Conservation (phyloP, 352 stramenopile genomes). For the Vaucheria bursata region DNA sequence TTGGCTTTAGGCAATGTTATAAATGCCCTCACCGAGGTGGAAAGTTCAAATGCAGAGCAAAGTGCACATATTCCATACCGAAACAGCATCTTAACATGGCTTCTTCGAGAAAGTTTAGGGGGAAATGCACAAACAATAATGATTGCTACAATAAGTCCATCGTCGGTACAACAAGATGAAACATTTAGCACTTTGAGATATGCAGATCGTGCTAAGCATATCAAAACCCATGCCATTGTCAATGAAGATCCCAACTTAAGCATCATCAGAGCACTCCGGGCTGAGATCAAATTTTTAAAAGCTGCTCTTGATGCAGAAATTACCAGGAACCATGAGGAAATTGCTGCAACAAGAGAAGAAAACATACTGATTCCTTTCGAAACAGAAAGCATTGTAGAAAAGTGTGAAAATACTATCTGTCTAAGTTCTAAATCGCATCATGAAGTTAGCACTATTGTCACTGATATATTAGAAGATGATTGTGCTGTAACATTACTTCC, state of each 20-base stretch:
- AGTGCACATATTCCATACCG: neutral
- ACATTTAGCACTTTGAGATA: conserved; percentile 79
- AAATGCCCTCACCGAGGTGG: neutral
- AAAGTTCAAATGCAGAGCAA: neutral
- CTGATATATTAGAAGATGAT: too few species aligned
- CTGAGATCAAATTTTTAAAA: too few species aligned
- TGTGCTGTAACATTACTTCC: too few species aligned
- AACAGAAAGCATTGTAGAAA: too few species aligned
- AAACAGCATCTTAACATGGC: conserved; percentile 24
- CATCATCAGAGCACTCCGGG: too few species aligned
- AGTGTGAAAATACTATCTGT: too few species aligned
- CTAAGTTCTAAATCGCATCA: too few species aligned
- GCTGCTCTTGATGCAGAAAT: too few species aligned
- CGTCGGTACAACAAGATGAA: conserved; percentile 65
- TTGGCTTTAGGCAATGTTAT: conserved; percentile 26
- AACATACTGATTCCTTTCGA: too few species aligned
- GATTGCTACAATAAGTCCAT: conserved; percentile 74
- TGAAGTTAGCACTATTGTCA: too few species aligned
- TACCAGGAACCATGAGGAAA: too few species aligned
- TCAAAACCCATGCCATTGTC: conserved; percentile 50
- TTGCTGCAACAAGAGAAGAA: too few species aligned
- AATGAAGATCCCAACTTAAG: conserved; percentile 48
- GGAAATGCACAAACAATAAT: conserved; percentile 78
- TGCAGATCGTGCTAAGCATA: conserved; percentile 75
- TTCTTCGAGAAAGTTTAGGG: conserved; percentile 80